Base-by-base conservation (phyloP, 257 asterid species). In the Scutellaria barbata region DNA sequence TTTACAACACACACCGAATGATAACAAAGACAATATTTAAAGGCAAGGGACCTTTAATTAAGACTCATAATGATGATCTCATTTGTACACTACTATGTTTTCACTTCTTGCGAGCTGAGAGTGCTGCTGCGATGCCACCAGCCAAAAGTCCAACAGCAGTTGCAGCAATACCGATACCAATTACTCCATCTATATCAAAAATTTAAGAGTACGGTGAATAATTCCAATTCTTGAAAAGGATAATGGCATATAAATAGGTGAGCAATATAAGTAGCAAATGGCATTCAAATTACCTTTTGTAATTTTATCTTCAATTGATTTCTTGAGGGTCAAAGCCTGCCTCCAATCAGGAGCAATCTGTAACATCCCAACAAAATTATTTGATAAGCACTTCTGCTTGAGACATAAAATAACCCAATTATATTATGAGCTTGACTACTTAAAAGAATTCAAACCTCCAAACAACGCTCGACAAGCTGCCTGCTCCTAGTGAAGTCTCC, bases 321-420 rank as follows among this genome's bases (percentile, higher is more conserved):
- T 92, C 92, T 88, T 88, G 40, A 92, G 95, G 63, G 84, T 77
- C 85, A 75, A 74, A 10, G 97, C 98, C 74, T 92, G 97, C 82
- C 97, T 86, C 95, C 95, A 92, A 68, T 87, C 93, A 0, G 98
- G 98, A 64, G 85, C 92, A 70, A 82, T 79, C 97, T 90, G 84
- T 63, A 71, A 69, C 58, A 60, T 68, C 16, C 30, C 50, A 55
- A 45, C 58, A 68, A 74, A 51, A 46, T 33, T 45, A 62, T 6
- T 14, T 40, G 58, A 68, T 9, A 17, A 48, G 9, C 40, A 6
- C 57, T 50, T 37, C 8, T 39, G 16, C 20, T 55, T 4, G 25
- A 69, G 47, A 41, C 20, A 51, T 57, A 14, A 61, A 53, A 18
- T 42, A 57, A 7, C 68, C 6, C 37, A 39, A 20, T 41, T 18